phyloP scores from a whole-genome alignment of 2,329 filamentous ascomycete species.

The Xenoacremonium recifei region DNA sequence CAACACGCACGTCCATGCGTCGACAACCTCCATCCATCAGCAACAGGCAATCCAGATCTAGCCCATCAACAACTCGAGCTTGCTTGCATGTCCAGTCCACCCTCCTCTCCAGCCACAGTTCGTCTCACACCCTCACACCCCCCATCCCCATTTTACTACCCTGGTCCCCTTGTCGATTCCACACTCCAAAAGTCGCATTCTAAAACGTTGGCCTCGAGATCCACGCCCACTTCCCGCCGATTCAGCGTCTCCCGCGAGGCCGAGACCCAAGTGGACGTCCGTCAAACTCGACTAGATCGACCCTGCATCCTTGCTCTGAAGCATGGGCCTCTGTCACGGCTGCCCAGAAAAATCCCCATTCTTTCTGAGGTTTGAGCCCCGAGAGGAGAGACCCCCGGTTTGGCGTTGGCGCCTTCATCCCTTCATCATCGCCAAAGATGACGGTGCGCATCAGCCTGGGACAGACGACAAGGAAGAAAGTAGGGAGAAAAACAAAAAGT shows the following conservation, averaged over 20 bases:
- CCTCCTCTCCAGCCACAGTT: background rate
- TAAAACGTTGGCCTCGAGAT: constrained; percentile 16
- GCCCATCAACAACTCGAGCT: background rate
- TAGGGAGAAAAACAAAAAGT: background rate
- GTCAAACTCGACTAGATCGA: constrained; percentile 3
- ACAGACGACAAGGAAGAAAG: constrained; percentile 18
- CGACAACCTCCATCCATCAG: too few species aligned
- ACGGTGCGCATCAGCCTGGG: constrained; percentile 7
- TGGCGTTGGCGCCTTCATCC: background rate
- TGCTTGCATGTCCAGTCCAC: background rate
- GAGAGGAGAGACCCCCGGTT: background rate
- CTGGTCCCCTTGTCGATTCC: background rate
- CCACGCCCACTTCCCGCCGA: constrained; percentile 24
- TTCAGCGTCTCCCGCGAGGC: constrained; percentile 1
- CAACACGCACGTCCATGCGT: too few species aligned
- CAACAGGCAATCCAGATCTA: too few species aligned
- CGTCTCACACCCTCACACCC: background rate
- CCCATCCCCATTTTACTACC: background rate
- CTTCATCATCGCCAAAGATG: background rate
- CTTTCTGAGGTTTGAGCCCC: background rate
- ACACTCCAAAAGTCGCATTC: background rate
- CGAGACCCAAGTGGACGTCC: background rate
- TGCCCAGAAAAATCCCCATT: background rate
- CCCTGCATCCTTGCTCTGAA: constrained; percentile 4
- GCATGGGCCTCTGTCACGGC: background rate